phyloP scores from a whole-genome alignment of 352 stramenopile genomes.

The Globisporangium radiosum region DNA sequence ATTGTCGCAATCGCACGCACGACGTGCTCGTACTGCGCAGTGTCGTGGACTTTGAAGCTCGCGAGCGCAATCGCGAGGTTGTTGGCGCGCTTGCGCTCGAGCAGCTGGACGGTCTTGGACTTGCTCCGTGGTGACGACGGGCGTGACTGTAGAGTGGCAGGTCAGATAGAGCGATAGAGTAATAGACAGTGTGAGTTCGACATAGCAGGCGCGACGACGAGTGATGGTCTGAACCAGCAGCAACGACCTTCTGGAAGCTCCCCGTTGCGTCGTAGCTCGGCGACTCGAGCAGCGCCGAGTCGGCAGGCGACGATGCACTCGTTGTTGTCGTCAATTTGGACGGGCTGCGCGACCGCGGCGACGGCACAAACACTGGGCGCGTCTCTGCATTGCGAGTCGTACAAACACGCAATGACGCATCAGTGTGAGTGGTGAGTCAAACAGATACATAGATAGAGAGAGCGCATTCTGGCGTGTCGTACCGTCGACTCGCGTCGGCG shows the following conservation, averaged over 20 bases:
- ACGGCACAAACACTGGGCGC: constrained; percentile 43
- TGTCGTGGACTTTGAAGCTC: constrained; percentile 72
- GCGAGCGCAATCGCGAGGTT: constrained; percentile 67
- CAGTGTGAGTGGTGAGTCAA: too few relatives aligned
- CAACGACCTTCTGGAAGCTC: constrained; percentile 58
- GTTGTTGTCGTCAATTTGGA: constrained; percentile 15
- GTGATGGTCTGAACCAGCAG: too few relatives aligned
- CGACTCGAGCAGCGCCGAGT: constrained; percentile 1
- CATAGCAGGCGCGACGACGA: neutral
- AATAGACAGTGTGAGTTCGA: neutral
- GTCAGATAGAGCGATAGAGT: neutral
- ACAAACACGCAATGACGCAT: too few relatives aligned
- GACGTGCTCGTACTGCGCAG: constrained; percentile 44
- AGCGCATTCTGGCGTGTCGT: constrained; percentile 4
- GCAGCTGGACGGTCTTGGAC: constrained; percentile 67
- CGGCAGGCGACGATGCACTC: neutral
- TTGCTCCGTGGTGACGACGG: constrained; percentile 64
- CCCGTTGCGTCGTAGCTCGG: neutral
- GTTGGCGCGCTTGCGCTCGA: constrained; percentile 76
- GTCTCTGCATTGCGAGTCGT: constrained; percentile 20
- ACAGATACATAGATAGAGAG: neutral
- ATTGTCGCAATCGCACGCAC: constrained; percentile 50
- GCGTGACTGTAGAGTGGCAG: constrained; percentile 26
- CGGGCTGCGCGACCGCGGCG: constrained; percentile 34
- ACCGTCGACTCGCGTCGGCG: constrained; percentile 38